phyloP scores from a whole-genome alignment of 2,329 filamentous ascomycete species.

The Monilinia fructicola region DNA sequence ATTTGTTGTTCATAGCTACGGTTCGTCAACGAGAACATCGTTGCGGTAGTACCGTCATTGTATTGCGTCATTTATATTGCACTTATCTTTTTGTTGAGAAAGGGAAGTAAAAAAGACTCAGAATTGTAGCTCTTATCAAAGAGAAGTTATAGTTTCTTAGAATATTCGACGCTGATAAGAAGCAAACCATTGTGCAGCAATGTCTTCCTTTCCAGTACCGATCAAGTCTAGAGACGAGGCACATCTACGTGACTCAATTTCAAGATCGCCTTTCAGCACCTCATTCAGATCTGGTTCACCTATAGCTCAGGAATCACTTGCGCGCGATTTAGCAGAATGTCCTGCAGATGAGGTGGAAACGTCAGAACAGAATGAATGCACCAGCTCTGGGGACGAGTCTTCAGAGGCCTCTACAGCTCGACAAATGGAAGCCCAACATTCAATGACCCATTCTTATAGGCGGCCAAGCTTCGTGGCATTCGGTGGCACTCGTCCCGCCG shows the following conservation, averaged over 20 bases:
- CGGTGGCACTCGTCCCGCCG: constrained; percentile 66
- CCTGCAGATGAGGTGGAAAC: constrained; percentile 54
- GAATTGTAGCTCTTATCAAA: constrained; percentile 4
- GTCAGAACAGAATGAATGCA: constrained; percentile 44
- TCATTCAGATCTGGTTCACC: constrained; percentile 61
- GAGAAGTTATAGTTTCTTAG: background rate
- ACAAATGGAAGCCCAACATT: constrained; percentile 43
- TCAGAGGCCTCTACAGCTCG: constrained; percentile 41
- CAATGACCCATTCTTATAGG: constrained; percentile 67
- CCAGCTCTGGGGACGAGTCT: constrained; percentile 43
- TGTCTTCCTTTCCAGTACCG: constrained; percentile 35
- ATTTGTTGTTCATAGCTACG: background rate
- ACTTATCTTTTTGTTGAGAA: background rate
- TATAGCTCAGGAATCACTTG: constrained; percentile 64
- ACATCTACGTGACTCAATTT: constrained; percentile 28
- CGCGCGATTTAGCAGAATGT: constrained; percentile 65
- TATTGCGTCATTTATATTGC: background rate
- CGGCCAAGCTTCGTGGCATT: constrained; percentile 75
- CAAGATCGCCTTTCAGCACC: constrained; percentile 42
- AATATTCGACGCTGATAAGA: background rate
- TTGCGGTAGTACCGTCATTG: constrained; percentile 1
- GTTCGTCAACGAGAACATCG: background rate
- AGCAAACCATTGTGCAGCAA: constrained; percentile 23
- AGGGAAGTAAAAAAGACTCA: constrained; percentile 3
- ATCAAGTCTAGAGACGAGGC: constrained; percentile 28